Evolutionary conservation across 106 monocot species (phyloP), one percentile per base, ranked within the genome.

Genomic region (Xerophyta viscosa): DNA sequence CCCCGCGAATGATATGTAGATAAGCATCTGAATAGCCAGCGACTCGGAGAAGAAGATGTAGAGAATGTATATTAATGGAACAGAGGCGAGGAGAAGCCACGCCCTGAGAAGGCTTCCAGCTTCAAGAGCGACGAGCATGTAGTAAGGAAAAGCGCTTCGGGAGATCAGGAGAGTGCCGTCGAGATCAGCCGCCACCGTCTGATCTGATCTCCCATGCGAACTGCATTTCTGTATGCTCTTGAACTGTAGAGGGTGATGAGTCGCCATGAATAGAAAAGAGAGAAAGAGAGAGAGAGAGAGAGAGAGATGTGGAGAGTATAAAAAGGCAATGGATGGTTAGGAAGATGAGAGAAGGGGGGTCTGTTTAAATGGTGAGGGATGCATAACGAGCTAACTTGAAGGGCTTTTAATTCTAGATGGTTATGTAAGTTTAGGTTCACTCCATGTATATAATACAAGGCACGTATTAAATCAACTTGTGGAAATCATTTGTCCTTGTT

Each of bases 71-170:
- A 63, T 46, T 0, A 67, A 1, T 23, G 74, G 74, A 28, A 42
- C 62, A 3, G 56, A 48, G 29, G 31, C 31, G 19, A 74, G 48
- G 6, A 74, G 74, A 11, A 67, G 18, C 4, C 61, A 15, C 10
- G 47, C 74, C 17, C 74, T 41, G 0, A 67, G 56, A 39, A 67
- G 56, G 24, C 66, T 42, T 4, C 74, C 74, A 29, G 62, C 74
- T 29, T 74, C 74, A 3, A 74, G 15, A 6, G 74, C 74, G 3
- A 74, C 56, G 24, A 74, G 67, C 74, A 74, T 44, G 74, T 53
- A 74, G 67, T 74, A 74, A 21, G 74, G 67, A 54, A 74, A 74
- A 4, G 67, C 67, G 49, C 74, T 67, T 12, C 56, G 47, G 4
- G 61, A 67, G 0, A 62, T 31, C 10, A 74, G 56, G 13, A 74